Evolutionary conservation across 805 yeast species (phyloP), one percentile per base, ranked within the genome.

Genomic region (Priceomyces haplophilus): DNA sequence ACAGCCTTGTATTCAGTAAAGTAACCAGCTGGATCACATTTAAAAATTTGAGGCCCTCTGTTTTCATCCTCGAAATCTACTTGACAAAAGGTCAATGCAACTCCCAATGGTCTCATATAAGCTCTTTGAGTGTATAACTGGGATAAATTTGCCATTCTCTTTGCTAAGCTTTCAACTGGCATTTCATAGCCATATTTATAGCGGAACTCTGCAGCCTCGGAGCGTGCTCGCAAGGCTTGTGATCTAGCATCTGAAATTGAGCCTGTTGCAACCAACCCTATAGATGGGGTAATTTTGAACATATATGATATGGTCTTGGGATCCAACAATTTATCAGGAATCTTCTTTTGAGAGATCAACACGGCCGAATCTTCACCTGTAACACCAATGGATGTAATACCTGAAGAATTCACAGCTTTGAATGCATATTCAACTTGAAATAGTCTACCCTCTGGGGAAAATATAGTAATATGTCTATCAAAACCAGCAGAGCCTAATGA

Each of bases 371-470:
- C 91, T 55, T 83, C 80, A 42, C 98, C 98, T 38, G 85, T 79
- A 48, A 93, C 76, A 13, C 90, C 98, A 43, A 93, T 60, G 20
- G 95, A 85, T 34, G 96, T 93, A 59, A 93, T 80, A 63, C 88
- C 91, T 45, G 97, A 81, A 36, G 95, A 81, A 59, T 89, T 93
- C 62, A 93, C 89, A 4, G 98, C 98, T 65, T 93, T 90, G 74
- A 90, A 90, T 4, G 98, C 99, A 61, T 93, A 93, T 65, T 93
- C 99, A 29, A 91, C 99, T 70, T 93, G 99, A 69, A 85, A 93
- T 48, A 93, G 76, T 67, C 99, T 83, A 36, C 99, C 99, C 64
- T 93, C 99, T 16, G 99, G 99, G 31, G 98, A 91, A 72, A 93
- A 93, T 56, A 93, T 90, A 21, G 99, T 93, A 65, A 93, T 93